A percentile compares a stretch with the other conserved stretches of the same genome.
These are phyloP conservation scores for Solanum clarkiae DNA, from an alignment of 257 asterid genomes.

Conservation along the genomic window DNA sequence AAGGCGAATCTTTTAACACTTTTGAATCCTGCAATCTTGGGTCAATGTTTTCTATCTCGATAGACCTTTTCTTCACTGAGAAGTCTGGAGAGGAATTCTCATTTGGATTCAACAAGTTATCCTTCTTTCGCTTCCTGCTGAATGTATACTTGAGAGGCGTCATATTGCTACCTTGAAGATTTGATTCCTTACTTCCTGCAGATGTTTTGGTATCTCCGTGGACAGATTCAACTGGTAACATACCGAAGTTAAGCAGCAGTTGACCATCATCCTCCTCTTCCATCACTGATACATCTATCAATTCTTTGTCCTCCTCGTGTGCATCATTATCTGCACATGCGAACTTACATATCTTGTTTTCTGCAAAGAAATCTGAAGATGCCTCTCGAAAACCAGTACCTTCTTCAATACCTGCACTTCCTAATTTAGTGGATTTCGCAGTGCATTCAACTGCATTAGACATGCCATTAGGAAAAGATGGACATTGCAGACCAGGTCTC, in stretches of 20 bases:
- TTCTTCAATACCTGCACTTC: slow-evolving; percentile 8
- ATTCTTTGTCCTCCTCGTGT: slow-evolving; percentile 7
- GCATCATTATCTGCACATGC: not conserved
- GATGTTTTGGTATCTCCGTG: not conserved
- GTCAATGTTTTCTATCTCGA: slow-evolving; percentile 1
- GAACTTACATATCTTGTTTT: not conserved
- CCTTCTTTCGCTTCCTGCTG: slow-evolving; percentile 41
- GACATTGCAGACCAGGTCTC: slow-evolving; percentile 10
- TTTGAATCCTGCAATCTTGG: slow-evolving; percentile 4
- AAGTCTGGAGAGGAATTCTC: slow-evolving; percentile 8
- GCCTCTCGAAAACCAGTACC: not conserved
- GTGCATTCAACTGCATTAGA: slow-evolving; percentile 3
- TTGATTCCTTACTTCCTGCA: slow-evolving; percentile 3
- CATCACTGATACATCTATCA: slow-evolving; percentile 18
- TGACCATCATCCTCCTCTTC: slow-evolving; percentile 22
- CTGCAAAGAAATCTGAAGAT: not conserved
- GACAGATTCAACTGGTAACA: slow-evolving; percentile 13
- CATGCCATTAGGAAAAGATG: not conserved
- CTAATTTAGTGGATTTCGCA: slow-evolving; percentile 7
- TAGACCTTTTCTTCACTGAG: slow-evolving; percentile 1
- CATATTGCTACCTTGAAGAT: not conserved
- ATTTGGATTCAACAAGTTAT: slow-evolving; percentile 10
- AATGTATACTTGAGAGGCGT: slow-evolving; percentile 14
- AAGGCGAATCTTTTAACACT: not conserved
- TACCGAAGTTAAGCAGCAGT: slow-evolving; percentile 9